Evolutionary conservation across 139 green algal genomes (phyloP).

Genomic region (Micractinium sp.): DNA sequence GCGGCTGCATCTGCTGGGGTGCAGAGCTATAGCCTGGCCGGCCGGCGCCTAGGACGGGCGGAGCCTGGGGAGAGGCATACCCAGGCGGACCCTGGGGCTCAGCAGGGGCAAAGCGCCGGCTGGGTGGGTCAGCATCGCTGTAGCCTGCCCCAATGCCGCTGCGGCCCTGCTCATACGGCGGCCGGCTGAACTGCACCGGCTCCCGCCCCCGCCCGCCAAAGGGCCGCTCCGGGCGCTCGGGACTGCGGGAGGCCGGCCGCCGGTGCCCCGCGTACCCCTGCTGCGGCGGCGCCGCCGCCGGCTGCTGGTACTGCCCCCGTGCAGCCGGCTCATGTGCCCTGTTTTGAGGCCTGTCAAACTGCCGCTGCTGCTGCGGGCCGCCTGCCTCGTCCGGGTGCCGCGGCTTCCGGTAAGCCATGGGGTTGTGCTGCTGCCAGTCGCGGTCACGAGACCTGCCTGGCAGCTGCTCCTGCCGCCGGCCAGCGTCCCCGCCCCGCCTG

Average conservation of each 20-base stretch:
- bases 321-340: neutral
- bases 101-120: neutral
- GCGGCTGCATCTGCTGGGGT: neutral
- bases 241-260: neutral
- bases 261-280: neutral
- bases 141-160: neutral
- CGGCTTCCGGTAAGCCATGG: neutral
- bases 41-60: too few relatives aligned
- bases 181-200: neutral
- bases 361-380: neutral
- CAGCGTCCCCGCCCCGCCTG: neutral
- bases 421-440: neutral
- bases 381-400: neutral
- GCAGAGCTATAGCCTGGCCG: too few relatives aligned
- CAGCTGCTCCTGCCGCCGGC: neutral
- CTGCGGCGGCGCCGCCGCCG: neutral
- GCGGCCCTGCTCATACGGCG: neutral
- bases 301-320: neutral
- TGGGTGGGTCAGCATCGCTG: neutral
- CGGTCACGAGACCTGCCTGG: neutral
- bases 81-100: too few relatives aligned
- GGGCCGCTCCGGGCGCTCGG: neutral
- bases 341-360: neutral
- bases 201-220: neutral
- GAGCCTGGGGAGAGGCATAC: too few relatives aligned